These are phyloP conservation scores for Suillus hirtellus DNA, from an alignment of 768 basidiomycete genomes.

Conservation along the genomic window DNA sequence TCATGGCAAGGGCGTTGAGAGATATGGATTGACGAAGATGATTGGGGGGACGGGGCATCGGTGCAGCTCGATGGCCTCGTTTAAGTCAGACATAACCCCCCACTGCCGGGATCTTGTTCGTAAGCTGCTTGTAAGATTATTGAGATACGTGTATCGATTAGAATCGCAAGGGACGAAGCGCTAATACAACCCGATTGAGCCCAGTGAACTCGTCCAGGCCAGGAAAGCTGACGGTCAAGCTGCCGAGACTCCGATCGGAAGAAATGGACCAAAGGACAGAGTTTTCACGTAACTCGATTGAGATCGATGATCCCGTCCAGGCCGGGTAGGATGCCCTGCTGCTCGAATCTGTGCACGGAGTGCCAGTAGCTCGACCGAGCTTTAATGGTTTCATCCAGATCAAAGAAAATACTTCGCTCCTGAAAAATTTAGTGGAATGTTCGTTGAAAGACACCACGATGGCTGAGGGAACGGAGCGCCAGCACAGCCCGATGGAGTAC, in stretches of 20 bases:
- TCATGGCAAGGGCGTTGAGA: no score
- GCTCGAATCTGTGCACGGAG: neutral
- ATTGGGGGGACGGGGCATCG: no score
- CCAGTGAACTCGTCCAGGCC: no score
- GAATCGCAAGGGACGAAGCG: no score
- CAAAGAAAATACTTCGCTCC: neutral
- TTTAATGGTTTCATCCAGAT: neutral
- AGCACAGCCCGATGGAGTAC: neutral
- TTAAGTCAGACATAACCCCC: no score
- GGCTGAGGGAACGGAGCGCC: neutral
- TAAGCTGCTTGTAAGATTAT: no score
- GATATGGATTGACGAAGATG: no score
- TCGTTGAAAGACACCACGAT: neutral
- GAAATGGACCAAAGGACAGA: neutral
- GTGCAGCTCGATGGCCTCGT: no score
- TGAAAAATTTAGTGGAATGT: neutral
- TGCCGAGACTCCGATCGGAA: neutral
- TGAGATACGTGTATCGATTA: no score
- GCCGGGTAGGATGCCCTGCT: neutral
- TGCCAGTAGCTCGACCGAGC: neutral
- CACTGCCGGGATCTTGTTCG: neutral
- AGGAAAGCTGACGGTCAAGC: neutral
- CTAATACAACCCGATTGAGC: no score
- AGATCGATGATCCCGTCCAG: neutral
- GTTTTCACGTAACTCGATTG: neutral